Percentiles rank a stretch among this genome's conserved stretches.
These are phyloP conservation scores for Elymus sibiricus DNA, from an alignment of 176 grass and related monocot species.

Conservation along the genomic window DNA sequence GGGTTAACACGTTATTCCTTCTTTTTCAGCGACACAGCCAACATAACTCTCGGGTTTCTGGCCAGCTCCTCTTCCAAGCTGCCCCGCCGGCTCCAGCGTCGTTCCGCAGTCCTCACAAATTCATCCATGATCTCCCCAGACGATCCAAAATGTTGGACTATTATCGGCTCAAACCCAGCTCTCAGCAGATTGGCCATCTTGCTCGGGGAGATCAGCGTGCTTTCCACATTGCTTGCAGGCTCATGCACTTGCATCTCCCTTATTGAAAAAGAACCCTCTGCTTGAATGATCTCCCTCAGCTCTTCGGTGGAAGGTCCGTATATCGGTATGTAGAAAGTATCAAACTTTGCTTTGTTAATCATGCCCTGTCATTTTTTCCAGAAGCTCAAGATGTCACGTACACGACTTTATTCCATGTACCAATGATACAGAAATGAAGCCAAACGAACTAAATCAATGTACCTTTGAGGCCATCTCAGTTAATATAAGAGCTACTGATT, in stretches of 20 bases:
- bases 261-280: slow-evolving; percentile 12
- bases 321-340: slow-evolving; percentile 22
- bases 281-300: background rate
- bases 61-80: background rate
- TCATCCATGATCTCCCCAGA: background rate
- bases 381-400: background rate
- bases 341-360: background rate
- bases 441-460: background rate
- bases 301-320: background rate
- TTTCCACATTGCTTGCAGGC: background rate
- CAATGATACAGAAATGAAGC: background rate
- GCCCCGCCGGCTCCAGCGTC: background rate
- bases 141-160: slow-evolving; percentile 13
- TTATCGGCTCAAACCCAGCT: slow-evolving; percentile 24
- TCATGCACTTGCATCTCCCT: background rate
- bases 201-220: background rate
- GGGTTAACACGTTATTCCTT: no score
- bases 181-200: background rate
- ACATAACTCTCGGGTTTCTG: background rate
- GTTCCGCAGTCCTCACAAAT: background rate
- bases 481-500: background rate
- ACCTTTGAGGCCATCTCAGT: slow-evolving; percentile 28
- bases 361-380: background rate
- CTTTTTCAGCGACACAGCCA: background rate
- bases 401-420: background rate